A percentile compares a stretch with the other conserved stretches of the same genome.
These are phyloP conservation scores for Musa itinerans DNA, from an alignment of 176 grass and related monocot species.

Conservation along the genomic window DNA sequence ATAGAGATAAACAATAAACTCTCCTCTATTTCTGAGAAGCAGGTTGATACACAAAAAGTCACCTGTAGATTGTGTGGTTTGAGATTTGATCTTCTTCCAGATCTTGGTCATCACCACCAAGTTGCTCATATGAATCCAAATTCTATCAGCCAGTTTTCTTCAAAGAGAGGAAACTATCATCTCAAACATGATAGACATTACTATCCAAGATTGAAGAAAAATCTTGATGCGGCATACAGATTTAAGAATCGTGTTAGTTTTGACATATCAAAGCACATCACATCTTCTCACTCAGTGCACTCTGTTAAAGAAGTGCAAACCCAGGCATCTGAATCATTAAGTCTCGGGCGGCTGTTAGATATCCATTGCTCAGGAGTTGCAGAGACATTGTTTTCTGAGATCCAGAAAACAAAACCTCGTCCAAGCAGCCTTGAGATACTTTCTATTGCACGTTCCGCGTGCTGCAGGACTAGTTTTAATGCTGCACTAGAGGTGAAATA, in stretches of 20 bases:
- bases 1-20: slow-evolving; percentile 33
- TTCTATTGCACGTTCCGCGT: slow-evolving; percentile 61
- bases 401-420: slow-evolving; percentile 77
- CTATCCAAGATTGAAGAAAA: slow-evolving; percentile 71
- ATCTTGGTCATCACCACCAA: slow-evolving; percentile 77
- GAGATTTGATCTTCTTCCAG: slow-evolving; percentile 67
- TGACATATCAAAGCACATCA: slow-evolving; percentile 45
- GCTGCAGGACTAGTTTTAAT: slow-evolving; percentile 72
- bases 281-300: slow-evolving; percentile 29
- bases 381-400: slow-evolving; percentile 59
- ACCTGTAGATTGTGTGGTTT: slow-evolving; percentile 65
- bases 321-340: slow-evolving; percentile 40
- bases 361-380: slow-evolving; percentile 64
- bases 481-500: slow-evolving; percentile 71
- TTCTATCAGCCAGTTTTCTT: slow-evolving; percentile 30
- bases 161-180: slow-evolving; percentile 70
- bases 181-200: slow-evolving; percentile 68
- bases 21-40: slow-evolving; percentile 30
- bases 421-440: slow-evolving; percentile 82
- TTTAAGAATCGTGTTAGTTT: slow-evolving; percentile 49
- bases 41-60: slow-evolving; percentile 49
- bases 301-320: slow-evolving; percentile 29
- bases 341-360: slow-evolving; percentile 51
- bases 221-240: slow-evolving; percentile 36
- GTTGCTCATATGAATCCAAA: slow-evolving; percentile 54